Evolutionary conservation across 2,329 filamentous ascomycete genomes (phyloP).

Genomic region (Chrysoporthe cubensis): DNA sequence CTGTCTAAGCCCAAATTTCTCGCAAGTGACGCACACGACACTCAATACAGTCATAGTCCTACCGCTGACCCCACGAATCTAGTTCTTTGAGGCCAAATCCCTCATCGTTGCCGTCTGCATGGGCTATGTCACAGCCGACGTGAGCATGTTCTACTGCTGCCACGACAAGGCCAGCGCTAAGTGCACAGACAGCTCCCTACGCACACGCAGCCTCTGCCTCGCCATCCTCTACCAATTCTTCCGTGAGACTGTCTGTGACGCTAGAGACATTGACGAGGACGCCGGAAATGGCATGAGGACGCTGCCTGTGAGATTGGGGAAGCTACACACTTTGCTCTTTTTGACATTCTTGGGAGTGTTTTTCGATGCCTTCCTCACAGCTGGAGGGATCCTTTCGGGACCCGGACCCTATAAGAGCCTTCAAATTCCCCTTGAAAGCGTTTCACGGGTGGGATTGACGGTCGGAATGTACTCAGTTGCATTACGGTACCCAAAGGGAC

Average conservation of each 20-base stretch:
- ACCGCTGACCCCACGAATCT: background rate
- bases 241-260: conserved; percentile 26
- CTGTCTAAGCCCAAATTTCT: conserved; percentile 4
- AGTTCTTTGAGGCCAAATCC: conserved; percentile 7
- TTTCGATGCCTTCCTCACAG: background rate
- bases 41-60: background rate
- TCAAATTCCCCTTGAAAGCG: background rate
- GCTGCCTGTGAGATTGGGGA: conserved; percentile 20
- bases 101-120: conserved; percentile 12
- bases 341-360: background rate
- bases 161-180: background rate
- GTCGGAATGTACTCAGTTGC: background rate
- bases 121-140: conserved; percentile 4
- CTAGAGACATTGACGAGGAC: conserved; percentile 26
- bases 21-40: background rate
- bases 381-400: background rate
- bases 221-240: conserved; percentile 27
- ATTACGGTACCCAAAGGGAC: background rate
- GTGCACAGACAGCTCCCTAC: conserved; percentile 17
- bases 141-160: conserved; percentile 7
- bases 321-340: background rate
- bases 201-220: conserved; percentile 24
- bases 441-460: background rate
- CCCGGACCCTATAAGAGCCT: background rate
- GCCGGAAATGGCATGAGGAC: conserved; percentile 21